phyloP scores from a whole-genome alignment of 2,329 filamentous ascomycete species.

The Colletotrichum costaricense region DNA sequence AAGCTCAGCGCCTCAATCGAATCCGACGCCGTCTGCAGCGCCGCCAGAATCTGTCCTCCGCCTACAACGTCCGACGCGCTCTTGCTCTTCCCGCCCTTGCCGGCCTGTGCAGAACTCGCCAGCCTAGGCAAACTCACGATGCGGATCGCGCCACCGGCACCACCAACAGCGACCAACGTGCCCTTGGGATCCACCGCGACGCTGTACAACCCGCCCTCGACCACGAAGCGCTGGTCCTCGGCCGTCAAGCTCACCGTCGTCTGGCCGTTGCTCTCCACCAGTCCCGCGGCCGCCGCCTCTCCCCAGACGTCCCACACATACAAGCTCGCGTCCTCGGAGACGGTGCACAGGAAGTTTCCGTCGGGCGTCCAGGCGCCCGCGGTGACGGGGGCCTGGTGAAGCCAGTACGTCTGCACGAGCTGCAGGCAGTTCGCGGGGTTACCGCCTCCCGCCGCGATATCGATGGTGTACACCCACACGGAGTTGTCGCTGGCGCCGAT shows the following conservation, averaged over 20 bases:
- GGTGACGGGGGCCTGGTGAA: slow-evolving; percentile 87
- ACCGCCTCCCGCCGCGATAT: slow-evolving; percentile 67
- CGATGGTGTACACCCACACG: slow-evolving; percentile 95
- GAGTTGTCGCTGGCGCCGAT: slow-evolving; percentile 90
- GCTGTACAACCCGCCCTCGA: slow-evolving; percentile 92
- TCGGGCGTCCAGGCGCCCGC: slow-evolving; percentile 92
- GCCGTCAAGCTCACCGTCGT: slow-evolving; percentile 82
- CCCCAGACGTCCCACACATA: slow-evolving; percentile 96
- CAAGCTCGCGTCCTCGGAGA: slow-evolving; percentile 87
- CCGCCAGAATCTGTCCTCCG: slow-evolving; percentile 78
- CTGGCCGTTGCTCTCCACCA: slow-evolving; percentile 64
- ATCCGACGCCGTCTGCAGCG: slow-evolving; percentile 80
- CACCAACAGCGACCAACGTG: slow-evolving; percentile 85
- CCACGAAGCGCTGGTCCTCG: slow-evolving; percentile 88
- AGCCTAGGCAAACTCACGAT: slow-evolving; percentile 84
- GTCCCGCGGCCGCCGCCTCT: slow-evolving; percentile 70
- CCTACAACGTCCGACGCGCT: slow-evolving; percentile 50
- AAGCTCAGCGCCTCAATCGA: slow-evolving; percentile 83
- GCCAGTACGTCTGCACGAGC: slow-evolving; percentile 92
- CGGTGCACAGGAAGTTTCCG: slow-evolving; percentile 86
- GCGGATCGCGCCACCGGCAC: slow-evolving; percentile 86
- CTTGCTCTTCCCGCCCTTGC: slow-evolving; percentile 41
- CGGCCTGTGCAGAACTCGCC: slow-evolving; percentile 41
- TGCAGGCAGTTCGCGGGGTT: slow-evolving; percentile 66
- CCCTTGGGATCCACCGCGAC: slow-evolving; percentile 85